Conservation (phyloP, 192 early-diverging fungal genomes). For the Backusella psychrophila region DNA sequence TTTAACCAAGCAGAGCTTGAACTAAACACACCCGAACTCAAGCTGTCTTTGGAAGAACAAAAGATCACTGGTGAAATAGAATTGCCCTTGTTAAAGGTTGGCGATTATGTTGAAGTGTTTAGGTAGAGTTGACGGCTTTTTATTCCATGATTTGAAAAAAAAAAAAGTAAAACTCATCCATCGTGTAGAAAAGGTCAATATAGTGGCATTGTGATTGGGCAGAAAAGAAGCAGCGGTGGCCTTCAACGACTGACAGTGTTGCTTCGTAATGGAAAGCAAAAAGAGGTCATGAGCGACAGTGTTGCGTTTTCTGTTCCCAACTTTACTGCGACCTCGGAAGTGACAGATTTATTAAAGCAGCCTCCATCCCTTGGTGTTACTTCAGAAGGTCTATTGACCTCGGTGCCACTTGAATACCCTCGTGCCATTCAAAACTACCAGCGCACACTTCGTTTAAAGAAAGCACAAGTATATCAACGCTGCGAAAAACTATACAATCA, state of each 20-base stretch:
- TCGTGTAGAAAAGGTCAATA: conserved; percentile 14
- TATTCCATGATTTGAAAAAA: too few species aligned
- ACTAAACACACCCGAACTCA: background rate
- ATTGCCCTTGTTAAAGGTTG: background rate
- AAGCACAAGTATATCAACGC: conserved; percentile 33
- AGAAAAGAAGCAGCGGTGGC: conserved; percentile 17
- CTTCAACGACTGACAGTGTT: conserved; percentile 25
- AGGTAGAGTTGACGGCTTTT: conserved; percentile 8
- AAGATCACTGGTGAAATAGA: background rate
- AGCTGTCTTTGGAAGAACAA: background rate
- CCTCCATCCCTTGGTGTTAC: conserved; percentile 1
- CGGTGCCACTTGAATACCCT: conserved; percentile 28
- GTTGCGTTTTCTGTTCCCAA: conserved; percentile 46
- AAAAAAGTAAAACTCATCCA: background rate
- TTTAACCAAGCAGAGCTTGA: background rate
- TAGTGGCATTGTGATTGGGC: conserved; percentile 29
- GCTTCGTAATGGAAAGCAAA: conserved; percentile 11
- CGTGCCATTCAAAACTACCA: conserved; percentile 35
- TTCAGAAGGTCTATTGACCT: background rate
- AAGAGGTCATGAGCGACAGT: conserved; percentile 30
- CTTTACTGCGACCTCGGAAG: conserved; percentile 22
- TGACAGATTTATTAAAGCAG: background rate
- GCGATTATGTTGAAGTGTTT: conserved; percentile 31
- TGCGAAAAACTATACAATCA: conserved; percentile 33
- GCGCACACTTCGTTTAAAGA: conserved; percentile 33